Base-by-base conservation (phyloP, 805 yeast genomes). In the Wickerhamomyces queroliae region DNA sequence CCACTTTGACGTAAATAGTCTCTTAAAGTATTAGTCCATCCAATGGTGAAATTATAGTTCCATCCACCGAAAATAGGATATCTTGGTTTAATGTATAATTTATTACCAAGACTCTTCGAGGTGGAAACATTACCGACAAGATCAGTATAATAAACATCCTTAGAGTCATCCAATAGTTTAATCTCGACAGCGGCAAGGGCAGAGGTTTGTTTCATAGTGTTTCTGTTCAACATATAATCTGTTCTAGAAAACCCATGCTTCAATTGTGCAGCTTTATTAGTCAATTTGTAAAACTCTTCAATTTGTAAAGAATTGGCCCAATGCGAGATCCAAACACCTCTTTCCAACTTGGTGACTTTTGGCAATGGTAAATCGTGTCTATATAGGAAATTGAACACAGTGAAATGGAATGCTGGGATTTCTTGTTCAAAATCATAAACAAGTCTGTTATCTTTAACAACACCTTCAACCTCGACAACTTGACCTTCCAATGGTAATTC, bases 61-160 rank as follows among this genome's bases (percentile, higher is more conserved):
- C 99, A 93, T 32, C 90, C 95, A 36, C 99, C 99, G 62, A 87
- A 85, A 7, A 93, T 59, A n/a, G 99, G 99, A 68, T 70, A 93
- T 60, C 99, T 75, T 41, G 98, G 98, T 54, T 74, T 76, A 47
- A 93, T 60, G 26, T 80, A 66, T 35, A 87, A 63, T 44, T 49
- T 57, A 38, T 61, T 56, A 5, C 49, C 48, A 13, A 55, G 39
- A 4, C 63, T 55, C 45, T 67, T 66, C 36, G 83, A 82, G 3
- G 97, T 85, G 7, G 96, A 81, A 12, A 91, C 96, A 63, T 87
- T 86, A 27, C 99, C 99, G 22, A 91, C 96, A 48, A 83, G 74
- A 61, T 93, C 99, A 10, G 88, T 81, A 58, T 69, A 87, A 64
- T 86, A 93, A 41, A 80, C 74, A 44, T 82, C 93, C n/a, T 70